Base-by-base conservation (phyloP, 2,329 filamentous ascomycete species). In the Fusarium coffeatum region DNA sequence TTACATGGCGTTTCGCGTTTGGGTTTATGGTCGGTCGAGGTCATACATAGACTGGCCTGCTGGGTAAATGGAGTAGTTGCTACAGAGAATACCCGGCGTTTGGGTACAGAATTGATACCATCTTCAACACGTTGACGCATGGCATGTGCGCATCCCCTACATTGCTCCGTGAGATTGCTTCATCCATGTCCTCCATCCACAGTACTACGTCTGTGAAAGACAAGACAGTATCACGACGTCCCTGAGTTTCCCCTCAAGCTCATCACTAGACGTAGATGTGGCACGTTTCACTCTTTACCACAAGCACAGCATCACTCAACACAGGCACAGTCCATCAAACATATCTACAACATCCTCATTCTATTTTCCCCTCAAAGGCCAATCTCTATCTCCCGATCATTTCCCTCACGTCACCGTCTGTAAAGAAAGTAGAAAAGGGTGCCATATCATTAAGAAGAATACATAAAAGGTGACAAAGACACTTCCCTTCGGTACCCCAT, bases 371-470 rank as follows among this genome's bases (percentile, higher is more conserved):
- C 5, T n/a, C 22, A 18, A 15, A 23, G 49, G 8, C 22, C 20
- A 42, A 28, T 28, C 49, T 51, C 37, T 53, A 25, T 22, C 12
- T 41, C 23, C 55, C 30, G 34, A 42, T 10, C n/a, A 23, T 23
- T 15, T 5, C 12, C 28, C 13, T 32, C 48, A 41, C 30, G 48
- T 49, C 47, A 20, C n/a, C 42, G 13, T 51, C 49, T 30, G 12
- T 42, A 37, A 48, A 55, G 46, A 59, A 70, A 73, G 41, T 45
- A 34, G 54, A 58, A 66, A 70, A 66, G 53, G 58, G 32, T 55
- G 62, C 54, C 72, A 62, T 74, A 54, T 56, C 67, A 74, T 74
- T 72, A 74, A 60, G 50, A 74, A 62, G 27, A 40, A 45, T 53
- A 64, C 30, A 60, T 55, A 51, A 65, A 64, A 57, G 9, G 22